phyloP scores from a whole-genome alignment of 164 flowering plant genomes.

The Kingdonia uniflora region DNA sequence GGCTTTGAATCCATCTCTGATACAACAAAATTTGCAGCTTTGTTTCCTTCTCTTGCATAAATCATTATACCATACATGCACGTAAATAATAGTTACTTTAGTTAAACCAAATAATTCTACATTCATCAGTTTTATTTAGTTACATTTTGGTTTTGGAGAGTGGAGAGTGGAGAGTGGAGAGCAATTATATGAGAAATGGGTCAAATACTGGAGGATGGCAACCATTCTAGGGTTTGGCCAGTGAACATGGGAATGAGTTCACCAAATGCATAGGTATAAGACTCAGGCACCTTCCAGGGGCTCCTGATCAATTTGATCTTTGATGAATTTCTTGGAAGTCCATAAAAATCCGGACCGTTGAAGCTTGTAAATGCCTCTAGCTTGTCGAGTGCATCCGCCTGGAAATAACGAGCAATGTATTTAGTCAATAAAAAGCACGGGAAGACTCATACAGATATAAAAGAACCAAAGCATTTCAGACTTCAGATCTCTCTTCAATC shows the following conservation, averaged over 20 bases:
- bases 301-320: constrained; percentile 52
- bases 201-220: too few relatives aligned
- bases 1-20: too few relatives aligned
- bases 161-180: too few relatives aligned
- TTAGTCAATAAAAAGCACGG: neutral
- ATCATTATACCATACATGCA: too few relatives aligned
- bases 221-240: constrained; percentile 82
- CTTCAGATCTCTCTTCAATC: too few relatives aligned
- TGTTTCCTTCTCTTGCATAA: too few relatives aligned
- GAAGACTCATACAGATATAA: neutral
- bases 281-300: constrained; percentile 70
- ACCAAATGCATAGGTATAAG: constrained; percentile 49
- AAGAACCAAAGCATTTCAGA: neutral
- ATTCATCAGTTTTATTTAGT: too few relatives aligned
- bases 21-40: too few relatives aligned
- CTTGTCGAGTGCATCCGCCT: constrained; percentile 94
- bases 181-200: too few relatives aligned
- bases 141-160: too few relatives aligned
- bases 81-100: too few relatives aligned
- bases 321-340: constrained; percentile 73
- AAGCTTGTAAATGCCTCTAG: constrained; percentile 97
- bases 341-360: constrained; percentile 96
- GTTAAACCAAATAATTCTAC: too few relatives aligned
- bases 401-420: neutral
- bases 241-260: constrained; percentile 90